Base-by-base conservation (phyloP, 129 eudicot genomes). In the Chrysanthemum lavandulifolium region DNA sequence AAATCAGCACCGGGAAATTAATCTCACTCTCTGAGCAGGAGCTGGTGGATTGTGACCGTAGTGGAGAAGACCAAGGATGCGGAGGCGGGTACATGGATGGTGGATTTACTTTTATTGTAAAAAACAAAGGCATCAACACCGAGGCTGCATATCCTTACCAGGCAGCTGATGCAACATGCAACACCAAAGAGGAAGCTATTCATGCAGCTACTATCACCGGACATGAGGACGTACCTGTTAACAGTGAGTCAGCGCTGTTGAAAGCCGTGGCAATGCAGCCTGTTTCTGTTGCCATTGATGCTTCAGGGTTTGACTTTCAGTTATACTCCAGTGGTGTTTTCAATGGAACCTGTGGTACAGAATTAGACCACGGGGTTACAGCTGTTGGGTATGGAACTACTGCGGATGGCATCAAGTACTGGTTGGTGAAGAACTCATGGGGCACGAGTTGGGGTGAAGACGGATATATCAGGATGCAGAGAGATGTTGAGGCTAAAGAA, bases 21-120 rank as follows among this genome's bases (percentile, higher is more conserved):
- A 85, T 89, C 15, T 84, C 96, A 25, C 48, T 89, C 36, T 89
- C 96, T 0, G 92, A 89, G 69, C 92, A 89, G 78, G 92, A 89
- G 63, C 92, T 89, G 52, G 74, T 89, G 3, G 92, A 89, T 43
- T 89, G 96, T 61, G 92, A 89, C 75, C 11, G 40, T 10, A 89
- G 80, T 57, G 13, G 14, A 12, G 67, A 75, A 78, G 84, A 89
- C 72, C 75, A 82, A 51, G 92, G 96, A 1, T 89, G 92, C 67
- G 76, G 78, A 52, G 96, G 96, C 67, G 96, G 96, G 15, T 66
- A 86, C 52, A 89, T 89, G 96, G 96, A 89, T 33, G 52, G 65
- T 13, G 88, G 90, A 19, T 89, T 86, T 65, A 89, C 84, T 13
- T 89, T 76, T 65, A 82, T 89, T 48, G 65, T 82, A 61, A 82